These are phyloP conservation scores for Hypsizygus marmoreus DNA, from an alignment of 768 basidiomycete species.

Conservation along the genomic window DNA sequence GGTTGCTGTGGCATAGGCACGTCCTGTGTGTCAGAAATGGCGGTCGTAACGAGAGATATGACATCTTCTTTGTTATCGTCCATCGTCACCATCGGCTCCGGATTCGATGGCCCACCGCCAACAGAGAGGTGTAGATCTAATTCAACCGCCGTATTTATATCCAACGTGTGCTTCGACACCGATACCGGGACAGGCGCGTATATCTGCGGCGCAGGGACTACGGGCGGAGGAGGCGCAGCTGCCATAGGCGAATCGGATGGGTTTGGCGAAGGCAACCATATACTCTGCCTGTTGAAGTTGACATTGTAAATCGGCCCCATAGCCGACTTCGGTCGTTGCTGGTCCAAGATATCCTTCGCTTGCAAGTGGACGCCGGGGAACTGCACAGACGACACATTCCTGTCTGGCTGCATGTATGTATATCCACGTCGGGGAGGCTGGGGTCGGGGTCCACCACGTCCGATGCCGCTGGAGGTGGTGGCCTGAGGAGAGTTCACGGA, in stretches of 20 bases:
- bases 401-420: constrained; percentile 30
- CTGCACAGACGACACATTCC: constrained; percentile 16
- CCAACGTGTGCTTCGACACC: constrained; percentile 7
- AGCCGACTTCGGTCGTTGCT: constrained; percentile 13
- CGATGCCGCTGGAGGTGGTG: constrained; percentile 23
- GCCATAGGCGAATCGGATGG: constrained; percentile 15
- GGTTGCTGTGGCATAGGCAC: too few species aligned
- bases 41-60: background rate
- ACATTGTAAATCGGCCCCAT: background rate
- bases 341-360: constrained; percentile 15
- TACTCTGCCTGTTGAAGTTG: constrained; percentile 22
- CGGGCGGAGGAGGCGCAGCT: constrained; percentile 4
- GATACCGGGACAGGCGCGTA: constrained; percentile 15
- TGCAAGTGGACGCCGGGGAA: constrained; percentile 18
- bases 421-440: constrained; percentile 38
- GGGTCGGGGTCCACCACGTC: constrained; percentile 30
- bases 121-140: background rate
- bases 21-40: background rate
- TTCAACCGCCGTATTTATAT: constrained; percentile 9
- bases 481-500: constrained; percentile 20
- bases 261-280: constrained; percentile 14
- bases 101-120: background rate
- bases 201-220: constrained; percentile 16
- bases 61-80: background rate
- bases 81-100: background rate